Evolutionary conservation across 768 basidiomycete genomes (phyloP).

Genomic region (Lyophyllum shimeji): DNA sequence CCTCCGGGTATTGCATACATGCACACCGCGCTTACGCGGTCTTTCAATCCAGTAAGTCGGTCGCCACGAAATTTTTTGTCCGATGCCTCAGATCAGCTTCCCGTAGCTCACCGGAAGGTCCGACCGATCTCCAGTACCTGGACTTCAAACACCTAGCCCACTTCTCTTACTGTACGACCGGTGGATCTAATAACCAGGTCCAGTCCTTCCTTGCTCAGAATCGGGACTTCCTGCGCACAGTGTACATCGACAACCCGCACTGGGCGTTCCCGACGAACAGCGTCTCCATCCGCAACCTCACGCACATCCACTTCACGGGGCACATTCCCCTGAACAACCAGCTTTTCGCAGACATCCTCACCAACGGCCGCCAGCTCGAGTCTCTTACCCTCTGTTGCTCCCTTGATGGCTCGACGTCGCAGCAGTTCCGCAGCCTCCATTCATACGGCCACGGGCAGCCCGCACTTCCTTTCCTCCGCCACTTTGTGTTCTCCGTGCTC

Average conservation of each 20-base stretch:
- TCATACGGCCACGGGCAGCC: constrained; percentile 4
- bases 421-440: constrained; percentile 46
- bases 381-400: constrained; percentile 53
- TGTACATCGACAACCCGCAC: constrained; percentile 51
- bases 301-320: constrained; percentile 61
- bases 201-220: constrained; percentile 53
- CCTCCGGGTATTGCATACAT: constrained; percentile 49
- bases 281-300: constrained; percentile 62
- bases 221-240: constrained; percentile 48
- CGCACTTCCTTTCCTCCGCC: constrained; percentile 60
- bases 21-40: constrained; percentile 51
- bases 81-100: neutral
- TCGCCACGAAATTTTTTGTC: neutral
- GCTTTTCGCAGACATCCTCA: constrained; percentile 58
- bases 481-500: constrained; percentile 59
- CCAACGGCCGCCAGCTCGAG: constrained; percentile 63
- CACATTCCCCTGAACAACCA: constrained; percentile 49
- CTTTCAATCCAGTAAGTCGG: constrained; percentile 54
- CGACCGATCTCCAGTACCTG: constrained; percentile 44
- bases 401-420: constrained; percentile 51
- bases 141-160: constrained; percentile 57
- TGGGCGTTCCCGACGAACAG: constrained; percentile 58
- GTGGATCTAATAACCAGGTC: constrained; percentile 37
- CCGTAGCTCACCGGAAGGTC: constrained; percentile 41
- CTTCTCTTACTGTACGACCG: constrained; percentile 52